These are phyloP conservation scores for Ceratobasidium sp. DNA, from an alignment of 1,284 basidiomycete species.

Conservation along the genomic window DNA sequence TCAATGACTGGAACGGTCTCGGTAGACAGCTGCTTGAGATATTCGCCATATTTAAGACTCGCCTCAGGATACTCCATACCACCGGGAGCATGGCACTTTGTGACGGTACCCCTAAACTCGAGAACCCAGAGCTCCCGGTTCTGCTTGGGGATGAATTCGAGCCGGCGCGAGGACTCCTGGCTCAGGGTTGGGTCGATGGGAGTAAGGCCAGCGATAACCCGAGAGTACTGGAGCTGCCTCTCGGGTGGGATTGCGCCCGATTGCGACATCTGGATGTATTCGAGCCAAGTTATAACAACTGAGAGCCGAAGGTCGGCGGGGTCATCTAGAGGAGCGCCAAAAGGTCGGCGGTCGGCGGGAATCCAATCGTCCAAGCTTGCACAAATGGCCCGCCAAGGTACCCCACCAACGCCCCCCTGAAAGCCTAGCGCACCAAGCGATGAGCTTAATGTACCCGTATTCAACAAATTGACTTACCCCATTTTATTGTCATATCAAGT, in stretches of 20 bases:
- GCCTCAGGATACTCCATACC: neutral
- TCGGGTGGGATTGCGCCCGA: neutral
- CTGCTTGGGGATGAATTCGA: neutral
- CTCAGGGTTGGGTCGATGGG: neutral
- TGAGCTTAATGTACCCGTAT: neutral
- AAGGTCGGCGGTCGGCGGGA: neutral
- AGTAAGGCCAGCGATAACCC: neutral
- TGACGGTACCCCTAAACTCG: neutral
- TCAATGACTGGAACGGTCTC: no score
- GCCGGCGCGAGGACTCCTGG: neutral
- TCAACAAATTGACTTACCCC: conserved; percentile 17
- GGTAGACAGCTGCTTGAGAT: neutral
- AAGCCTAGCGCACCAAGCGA: no score
- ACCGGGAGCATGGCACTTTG: conserved; percentile 1
- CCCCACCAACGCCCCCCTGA: neutral
- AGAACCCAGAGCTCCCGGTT: neutral
- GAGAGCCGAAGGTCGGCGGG: neutral
- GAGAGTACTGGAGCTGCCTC: neutral
- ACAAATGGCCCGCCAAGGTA: neutral
- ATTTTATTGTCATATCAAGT: neutral
- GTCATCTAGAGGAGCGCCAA: neutral
- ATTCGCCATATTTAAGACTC: neutral
- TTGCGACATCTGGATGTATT: neutral
- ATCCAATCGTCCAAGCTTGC: neutral
- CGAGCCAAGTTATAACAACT: neutral